These are phyloP conservation scores for Claviceps pazoutovae DNA, from an alignment of 2,329 filamentous ascomycete species.

Conservation along the genomic window DNA sequence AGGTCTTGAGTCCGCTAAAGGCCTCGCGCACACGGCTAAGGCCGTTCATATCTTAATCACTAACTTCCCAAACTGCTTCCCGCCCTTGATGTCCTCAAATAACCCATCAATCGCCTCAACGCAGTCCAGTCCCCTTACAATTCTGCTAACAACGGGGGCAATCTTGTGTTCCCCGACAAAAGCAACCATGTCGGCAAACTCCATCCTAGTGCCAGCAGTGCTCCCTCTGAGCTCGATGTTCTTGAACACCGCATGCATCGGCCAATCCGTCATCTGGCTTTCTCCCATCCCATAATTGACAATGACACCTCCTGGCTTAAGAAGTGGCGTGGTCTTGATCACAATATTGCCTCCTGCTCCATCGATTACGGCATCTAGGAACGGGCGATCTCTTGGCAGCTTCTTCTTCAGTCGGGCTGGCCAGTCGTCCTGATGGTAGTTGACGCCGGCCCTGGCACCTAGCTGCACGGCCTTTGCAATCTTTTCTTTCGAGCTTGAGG, in stretches of 20 bases:
- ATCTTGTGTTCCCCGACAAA: slow-evolving; percentile 66
- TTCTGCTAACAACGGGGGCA: slow-evolving; percentile 61
- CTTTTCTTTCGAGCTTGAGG: slow-evolving; percentile 60
- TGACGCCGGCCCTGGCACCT: slow-evolving; percentile 68
- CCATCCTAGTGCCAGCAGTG: slow-evolving; percentile 81
- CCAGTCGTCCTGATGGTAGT: slow-evolving; percentile 68
- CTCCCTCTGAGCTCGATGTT: slow-evolving; percentile 80
- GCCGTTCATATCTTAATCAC: slow-evolving; percentile 52
- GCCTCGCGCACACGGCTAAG: background rate
- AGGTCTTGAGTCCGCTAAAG: too few relatives aligned
- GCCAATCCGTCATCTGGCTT: slow-evolving; percentile 70
- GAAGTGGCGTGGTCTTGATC: slow-evolving; percentile 46
- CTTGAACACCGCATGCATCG: slow-evolving; percentile 70
- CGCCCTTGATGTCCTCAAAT: slow-evolving; percentile 79
- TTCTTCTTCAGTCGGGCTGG: slow-evolving; percentile 55
- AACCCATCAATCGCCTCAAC: slow-evolving; percentile 62
- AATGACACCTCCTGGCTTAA: slow-evolving; percentile 73
- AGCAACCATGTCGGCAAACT: slow-evolving; percentile 77
- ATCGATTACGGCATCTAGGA: slow-evolving; percentile 73
- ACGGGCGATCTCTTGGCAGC: slow-evolving; percentile 52
- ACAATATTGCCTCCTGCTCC: slow-evolving; percentile 80
- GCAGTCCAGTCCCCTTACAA: slow-evolving; percentile 59
- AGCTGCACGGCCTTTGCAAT: slow-evolving; percentile 55
- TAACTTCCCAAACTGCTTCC: slow-evolving; percentile 82
- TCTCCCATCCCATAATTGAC: slow-evolving; percentile 85